Percentiles rank a stretch among this genome's conserved stretches.
Evolutionary conservation across 140 eudicot species (phyloP).

Genomic region (Ambrosia hybrid): DNA sequence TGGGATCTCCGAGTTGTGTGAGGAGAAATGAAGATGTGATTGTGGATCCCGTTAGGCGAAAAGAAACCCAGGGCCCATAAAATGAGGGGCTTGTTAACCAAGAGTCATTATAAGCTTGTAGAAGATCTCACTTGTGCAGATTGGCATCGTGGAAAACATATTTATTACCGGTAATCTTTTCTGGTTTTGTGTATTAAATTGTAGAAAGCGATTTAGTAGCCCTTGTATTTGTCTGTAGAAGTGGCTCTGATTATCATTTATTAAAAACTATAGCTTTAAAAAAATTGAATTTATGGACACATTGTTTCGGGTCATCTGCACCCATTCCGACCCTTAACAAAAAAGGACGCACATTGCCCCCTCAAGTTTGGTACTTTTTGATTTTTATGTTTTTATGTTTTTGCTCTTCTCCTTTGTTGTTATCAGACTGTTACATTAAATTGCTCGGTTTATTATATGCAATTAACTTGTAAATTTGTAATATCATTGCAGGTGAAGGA

Average conservation of each 20-base stretch:
- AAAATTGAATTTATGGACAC: not conserved
- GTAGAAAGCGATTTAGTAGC: no score
- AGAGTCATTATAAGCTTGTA: conserved; percentile 10
- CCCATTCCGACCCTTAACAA: not conserved
- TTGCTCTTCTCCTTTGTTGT: not conserved
- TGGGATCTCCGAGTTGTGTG: conserved; percentile 17
- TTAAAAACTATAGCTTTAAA: not conserved
- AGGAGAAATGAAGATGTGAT: conserved; percentile 10
- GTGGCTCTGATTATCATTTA: not conserved
- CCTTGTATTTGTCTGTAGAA: no score
- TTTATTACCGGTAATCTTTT: conserved; percentile 19
- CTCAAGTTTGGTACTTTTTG: no score
- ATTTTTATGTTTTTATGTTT: no score
- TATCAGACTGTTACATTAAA: not conserved
- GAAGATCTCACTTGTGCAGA: conserved; percentile 10
- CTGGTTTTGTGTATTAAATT: not conserved
- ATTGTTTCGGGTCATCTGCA: not conserved
- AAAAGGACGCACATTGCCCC: not conserved
- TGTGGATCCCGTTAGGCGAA: not conserved
- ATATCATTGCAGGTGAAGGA: conserved; percentile 26
- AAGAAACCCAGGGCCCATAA: conserved; percentile 11
- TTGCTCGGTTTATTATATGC: not conserved
- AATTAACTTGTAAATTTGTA: conserved; percentile 12
- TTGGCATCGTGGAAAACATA: conserved; percentile 20
- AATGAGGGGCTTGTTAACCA: not conserved